Evolutionary conservation across 1,284 basidiomycete species (phyloP), one percentile per base, ranked within the genome.

Genomic region (Ceratobasidium sp.): DNA sequence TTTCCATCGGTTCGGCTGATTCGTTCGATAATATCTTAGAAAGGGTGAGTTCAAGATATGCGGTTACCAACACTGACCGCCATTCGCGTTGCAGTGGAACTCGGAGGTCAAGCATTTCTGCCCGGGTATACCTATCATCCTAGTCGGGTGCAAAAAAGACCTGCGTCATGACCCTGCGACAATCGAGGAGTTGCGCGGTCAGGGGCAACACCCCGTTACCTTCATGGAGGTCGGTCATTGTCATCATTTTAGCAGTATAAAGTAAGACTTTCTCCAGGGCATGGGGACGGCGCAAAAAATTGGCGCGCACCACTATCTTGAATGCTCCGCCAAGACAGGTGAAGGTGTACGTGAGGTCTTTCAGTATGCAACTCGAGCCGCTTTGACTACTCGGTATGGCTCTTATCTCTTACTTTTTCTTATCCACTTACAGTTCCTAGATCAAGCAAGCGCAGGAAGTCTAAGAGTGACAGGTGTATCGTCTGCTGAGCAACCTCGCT

Each of bases 31-130:
- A 97, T 88, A 95, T 97, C 48, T 94, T 96, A 87, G 96, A 97
- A 87, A 97, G 97, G 93, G 94, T 94, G 52, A 57, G 91, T 86
- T 23, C 48, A n/a, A n/a, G n/a, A 74, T 48, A 48, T 23, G n/a
- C 0, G 33, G 9, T 3, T 15, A 20, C 15, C 26, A 42, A 28
- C 54, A 17, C 59, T 40, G 23, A 26, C 73, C 76, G n/a, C n/a
- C 13, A 50, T 69, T 48, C 20, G 44, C 65, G 66, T 69, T 69
- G 20, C 20, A 96, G 94, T 97, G 96, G 96, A 94, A 96, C 82
- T 94, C 95, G 17, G 96, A 97, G 84, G 96, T 97, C 67, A 91
- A 94, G 86, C 96, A 97, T 86, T 97, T 97, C 87, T 97, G 96
- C 85, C 89, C 92, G 64, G 92, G 92, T 79, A 87, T 96, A 57